A percentile compares a stretch with the other conserved stretches of the same genome.
Conservation (phyloP, 2,329 filamentous ascomycete species). For the Lachnellula suecica region DNA sequence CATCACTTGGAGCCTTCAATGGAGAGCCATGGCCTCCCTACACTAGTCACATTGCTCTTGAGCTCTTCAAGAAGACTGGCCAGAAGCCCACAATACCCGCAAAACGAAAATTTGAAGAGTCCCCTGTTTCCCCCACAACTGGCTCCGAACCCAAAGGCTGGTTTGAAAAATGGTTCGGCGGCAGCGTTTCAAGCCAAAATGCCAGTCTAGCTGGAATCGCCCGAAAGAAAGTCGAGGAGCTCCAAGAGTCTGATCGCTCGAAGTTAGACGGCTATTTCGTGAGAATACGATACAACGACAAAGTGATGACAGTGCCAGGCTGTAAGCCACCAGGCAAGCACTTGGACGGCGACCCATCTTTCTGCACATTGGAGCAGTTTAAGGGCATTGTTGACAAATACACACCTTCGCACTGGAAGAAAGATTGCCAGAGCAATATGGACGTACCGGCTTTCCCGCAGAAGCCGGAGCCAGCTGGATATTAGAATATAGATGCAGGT, state of each 20-base stretch:
- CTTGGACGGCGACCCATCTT: slow-evolving; percentile 79
- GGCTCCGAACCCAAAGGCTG: slow-evolving; percentile 19
- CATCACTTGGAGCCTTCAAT: slow-evolving; percentile 77
- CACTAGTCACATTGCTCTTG: slow-evolving; percentile 87
- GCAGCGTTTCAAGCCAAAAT: slow-evolving; percentile 22
- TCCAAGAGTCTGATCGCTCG: slow-evolving; percentile 57
- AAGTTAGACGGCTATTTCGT: slow-evolving; percentile 79
- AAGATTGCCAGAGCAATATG: slow-evolving; percentile 58
- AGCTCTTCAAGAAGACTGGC: slow-evolving; percentile 70
- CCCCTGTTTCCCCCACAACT: not conserved
- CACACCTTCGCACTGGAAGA: slow-evolving; percentile 77
- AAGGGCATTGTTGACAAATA: slow-evolving; percentile 90
- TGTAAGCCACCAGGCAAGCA: slow-evolving; percentile 79
- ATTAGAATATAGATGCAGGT: slow-evolving; percentile 14
- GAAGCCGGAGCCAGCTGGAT: slow-evolving; percentile 32
- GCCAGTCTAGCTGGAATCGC: slow-evolving; percentile 48
- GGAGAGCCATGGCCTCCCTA: slow-evolving; percentile 83
- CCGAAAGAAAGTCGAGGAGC: slow-evolving; percentile 55
- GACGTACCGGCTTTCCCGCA: slow-evolving; percentile 37
- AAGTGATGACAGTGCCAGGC: slow-evolving; percentile 76
- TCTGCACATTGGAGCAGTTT: slow-evolving; percentile 92
- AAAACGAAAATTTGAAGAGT: slow-evolving; percentile 11
- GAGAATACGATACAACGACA: slow-evolving; percentile 87
- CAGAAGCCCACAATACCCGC: slow-evolving; percentile 26
- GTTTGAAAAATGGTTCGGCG: slow-evolving; percentile 26